Conservation (phyloP, 257 asterid genomes). For the Salvia hispanica region DNA sequence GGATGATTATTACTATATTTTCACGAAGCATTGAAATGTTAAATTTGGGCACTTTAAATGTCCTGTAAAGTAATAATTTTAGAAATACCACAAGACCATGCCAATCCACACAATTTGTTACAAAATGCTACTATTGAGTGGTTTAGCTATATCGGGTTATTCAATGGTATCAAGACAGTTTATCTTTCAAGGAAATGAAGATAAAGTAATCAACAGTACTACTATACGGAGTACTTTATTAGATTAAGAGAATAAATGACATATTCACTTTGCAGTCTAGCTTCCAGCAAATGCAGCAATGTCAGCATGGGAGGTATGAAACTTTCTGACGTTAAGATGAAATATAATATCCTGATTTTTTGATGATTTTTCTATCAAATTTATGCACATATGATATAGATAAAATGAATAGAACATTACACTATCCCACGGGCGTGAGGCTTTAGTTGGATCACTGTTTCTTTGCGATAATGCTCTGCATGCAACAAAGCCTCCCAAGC, state of each 20-base stretch:
- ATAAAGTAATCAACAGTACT: background rate
- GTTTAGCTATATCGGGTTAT: no score
- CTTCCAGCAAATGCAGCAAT: conserved; percentile 12
- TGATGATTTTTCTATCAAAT: conserved; percentile 11
- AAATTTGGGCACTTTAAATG: no score
- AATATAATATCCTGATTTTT: no score
- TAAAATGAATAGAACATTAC: conserved; percentile 49
- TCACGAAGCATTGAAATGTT: no score
- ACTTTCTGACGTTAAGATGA: background rate
- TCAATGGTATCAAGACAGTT: background rate
- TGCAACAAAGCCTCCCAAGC: conserved; percentile 94
- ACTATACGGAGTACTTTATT: no score
- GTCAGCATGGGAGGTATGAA: background rate
- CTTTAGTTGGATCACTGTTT: conserved; percentile 84
- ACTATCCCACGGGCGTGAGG: conserved; percentile 96
- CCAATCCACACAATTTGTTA: background rate
- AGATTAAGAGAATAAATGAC: no score
- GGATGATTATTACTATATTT: no score
- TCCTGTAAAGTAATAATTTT: no score
- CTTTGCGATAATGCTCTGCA: conserved; percentile 88
- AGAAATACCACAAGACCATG: no score
- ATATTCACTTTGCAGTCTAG: no score
- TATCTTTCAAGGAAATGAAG: conserved; percentile 3
- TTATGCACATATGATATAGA: conserved; percentile 18
- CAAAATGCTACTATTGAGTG: conserved; percentile 7